Base-by-base conservation (phyloP, 305 asterid genomes). In the Plantago coronopus region DNA sequence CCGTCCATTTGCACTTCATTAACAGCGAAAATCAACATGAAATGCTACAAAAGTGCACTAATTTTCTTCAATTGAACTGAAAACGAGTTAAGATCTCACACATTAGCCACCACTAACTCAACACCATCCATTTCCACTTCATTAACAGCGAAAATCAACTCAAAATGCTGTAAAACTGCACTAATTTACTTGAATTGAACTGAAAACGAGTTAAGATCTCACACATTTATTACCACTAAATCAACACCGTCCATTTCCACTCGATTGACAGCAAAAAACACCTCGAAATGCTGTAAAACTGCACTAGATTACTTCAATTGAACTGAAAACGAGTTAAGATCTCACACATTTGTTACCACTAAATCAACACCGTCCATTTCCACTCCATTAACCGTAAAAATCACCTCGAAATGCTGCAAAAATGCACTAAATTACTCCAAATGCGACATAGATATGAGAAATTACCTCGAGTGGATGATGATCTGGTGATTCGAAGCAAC, bases 41-140 rank as follows among this genome's bases (percentile, higher is more conserved):
- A 20, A 31, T 17, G 10, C 43, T 14, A 49, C 6, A 44, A 4
- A 51, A 59, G 59, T 49, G 37, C n/a, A n/a, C n/a, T n/a, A n/a
- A n/a, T n/a, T n/a, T n/a, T n/a, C n/a, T n/a, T n/a, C n/a, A 65
- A 50, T 48, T 46, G 29, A 34, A 66, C 62, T 20, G 23, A 14
- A 47, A 59, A 53, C n/a, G 37, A 55, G 34, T 3, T 42, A 48
- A 71, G 80, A 71, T 75, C 80, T 67, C 71, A 49, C 42, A 31
- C 61, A 65, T 66, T 66, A 54, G 54, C 60, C 11, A 42, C 18
- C 49, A 40, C 55, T 14, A 44, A 51, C 63, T 67, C 42, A 55
- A 54, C 59, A 31, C 43, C 54, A 59, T 21, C 44, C 42, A 58
- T 38, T 21, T 40, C 22, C 7, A 23, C 5, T 27, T 53, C 44